Conservation (phyloP, 257 asterid species). For the Galeopsis tetrahit region DNA sequence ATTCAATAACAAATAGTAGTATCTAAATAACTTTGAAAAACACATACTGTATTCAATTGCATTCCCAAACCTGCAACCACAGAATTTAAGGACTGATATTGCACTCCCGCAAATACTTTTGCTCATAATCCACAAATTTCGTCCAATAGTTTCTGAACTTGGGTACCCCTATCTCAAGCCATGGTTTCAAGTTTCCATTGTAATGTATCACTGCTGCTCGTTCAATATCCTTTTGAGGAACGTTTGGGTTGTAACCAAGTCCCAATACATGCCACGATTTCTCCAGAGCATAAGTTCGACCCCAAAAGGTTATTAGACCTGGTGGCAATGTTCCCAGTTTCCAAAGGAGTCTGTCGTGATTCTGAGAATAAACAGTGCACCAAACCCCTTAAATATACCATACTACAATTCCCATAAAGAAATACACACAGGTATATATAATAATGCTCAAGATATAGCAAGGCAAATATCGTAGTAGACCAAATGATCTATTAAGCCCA, state of each 20-base stretch:
- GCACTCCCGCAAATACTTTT: constrained; percentile 79
- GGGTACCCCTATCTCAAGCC: constrained; percentile 92
- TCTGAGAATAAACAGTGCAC: constrained; percentile 49
- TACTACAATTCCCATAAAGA: neutral
- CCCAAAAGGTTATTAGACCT: constrained; percentile 91
- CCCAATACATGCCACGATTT: constrained; percentile 94
- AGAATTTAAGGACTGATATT: constrained; percentile 63
- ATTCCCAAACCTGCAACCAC: constrained; percentile 17
- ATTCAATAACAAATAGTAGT: constrained; percentile 16
- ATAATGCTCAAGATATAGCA: neutral
- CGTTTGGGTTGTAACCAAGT: constrained; percentile 83
- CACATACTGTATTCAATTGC: neutral
- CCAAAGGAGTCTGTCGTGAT: constrained; percentile 84
- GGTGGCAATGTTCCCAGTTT: constrained; percentile 95
- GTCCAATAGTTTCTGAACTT: constrained; percentile 79
- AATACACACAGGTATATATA: neutral
- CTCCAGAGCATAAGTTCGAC: constrained; percentile 66
- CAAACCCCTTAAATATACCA: neutral
- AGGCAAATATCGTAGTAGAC: too few species aligned
- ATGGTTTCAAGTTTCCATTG: constrained; percentile 91
- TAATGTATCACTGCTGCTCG: constrained; percentile 89
- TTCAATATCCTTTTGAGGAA: constrained; percentile 70
- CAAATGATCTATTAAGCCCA: neutral
- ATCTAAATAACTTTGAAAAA: constrained; percentile 22
- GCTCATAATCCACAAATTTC: constrained; percentile 69